These are phyloP conservation scores for Solanum chacoense DNA, from an alignment of 305 asterid genomes.

Conservation along the genomic window DNA sequence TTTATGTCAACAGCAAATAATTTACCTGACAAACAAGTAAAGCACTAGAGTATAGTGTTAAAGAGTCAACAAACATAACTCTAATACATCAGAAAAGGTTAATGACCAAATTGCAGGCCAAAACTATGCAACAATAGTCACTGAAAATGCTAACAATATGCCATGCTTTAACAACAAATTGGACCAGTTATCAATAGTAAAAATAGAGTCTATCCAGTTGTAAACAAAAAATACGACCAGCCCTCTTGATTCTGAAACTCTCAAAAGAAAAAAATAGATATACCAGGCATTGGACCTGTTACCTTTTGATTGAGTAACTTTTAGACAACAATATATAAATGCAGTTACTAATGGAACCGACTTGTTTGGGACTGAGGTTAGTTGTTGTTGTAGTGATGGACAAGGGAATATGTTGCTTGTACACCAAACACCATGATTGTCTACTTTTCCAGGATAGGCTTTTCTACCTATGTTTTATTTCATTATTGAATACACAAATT, in stretches of 20 bases:
- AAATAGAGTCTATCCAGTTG: not conserved
- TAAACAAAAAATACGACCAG: not conserved
- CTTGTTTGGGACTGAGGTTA: not conserved
- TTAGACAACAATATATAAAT: not conserved
- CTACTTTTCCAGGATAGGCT: not conserved
- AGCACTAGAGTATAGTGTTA: not conserved
- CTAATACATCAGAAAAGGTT: not conserved
- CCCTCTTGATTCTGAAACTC: not conserved
- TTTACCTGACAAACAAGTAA: conserved; percentile 41
- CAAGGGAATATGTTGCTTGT: not conserved
- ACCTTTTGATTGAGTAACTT: not conserved
- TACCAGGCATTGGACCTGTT: not conserved
- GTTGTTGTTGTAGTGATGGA: not conserved
- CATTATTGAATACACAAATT: not conserved
- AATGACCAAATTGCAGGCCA: not conserved
- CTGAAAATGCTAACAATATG: not conserved
- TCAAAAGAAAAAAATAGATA: not conserved
- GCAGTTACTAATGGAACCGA: not conserved
- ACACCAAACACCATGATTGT: not conserved
- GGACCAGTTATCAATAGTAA: not conserved
- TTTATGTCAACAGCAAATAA: conserved; percentile 72
- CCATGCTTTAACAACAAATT: not conserved
- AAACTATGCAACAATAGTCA: not conserved
- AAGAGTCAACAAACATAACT: not conserved
- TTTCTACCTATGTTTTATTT: not conserved